phyloP scores from a whole-genome alignment of 1,139 yeast genomes.

The Yamadazyma epiphylla region DNA sequence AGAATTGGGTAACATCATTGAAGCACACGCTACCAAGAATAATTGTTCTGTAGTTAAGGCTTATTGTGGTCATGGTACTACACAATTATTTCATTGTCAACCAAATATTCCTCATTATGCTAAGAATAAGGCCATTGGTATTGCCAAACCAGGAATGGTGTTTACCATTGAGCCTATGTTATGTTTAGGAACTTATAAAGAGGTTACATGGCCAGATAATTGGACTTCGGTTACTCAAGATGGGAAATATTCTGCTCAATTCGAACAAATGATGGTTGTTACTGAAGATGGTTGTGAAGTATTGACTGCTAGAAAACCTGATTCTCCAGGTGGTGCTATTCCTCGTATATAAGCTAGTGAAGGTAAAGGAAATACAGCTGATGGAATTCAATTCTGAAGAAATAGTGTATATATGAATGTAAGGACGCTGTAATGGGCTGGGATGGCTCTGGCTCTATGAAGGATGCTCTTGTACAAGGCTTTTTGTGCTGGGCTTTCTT shows the following conservation, averaged over 20 bases:
- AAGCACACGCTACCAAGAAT: slow-evolving; percentile 77
- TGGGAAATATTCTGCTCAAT: slow-evolving; percentile 88
- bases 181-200: slow-evolving; percentile 80
- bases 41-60: slow-evolving; percentile 84
- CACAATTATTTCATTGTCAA: slow-evolving; percentile 81
- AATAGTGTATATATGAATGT: too few species aligned
- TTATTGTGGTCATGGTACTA: slow-evolving; percentile 94
- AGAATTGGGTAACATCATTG: slow-evolving; percentile 83
- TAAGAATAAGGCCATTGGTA: slow-evolving; percentile 88
- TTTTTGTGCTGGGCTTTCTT: too few species aligned
- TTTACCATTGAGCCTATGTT: slow-evolving; percentile 99
- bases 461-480: too few species aligned
- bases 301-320: slow-evolving; percentile 72
- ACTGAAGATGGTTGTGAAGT: slow-evolving; percentile 95
- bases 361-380: too few species aligned
- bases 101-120: slow-evolving; percentile 96
- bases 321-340: slow-evolving; percentile 86
- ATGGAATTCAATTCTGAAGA: too few species aligned
- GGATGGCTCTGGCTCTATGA: too few species aligned
- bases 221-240: slow-evolving; percentile 95
- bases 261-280: slow-evolving; percentile 87
- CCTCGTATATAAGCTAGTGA: slow-evolving; percentile 50
- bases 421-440: too few species aligned
- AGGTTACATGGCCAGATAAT: slow-evolving; percentile 92
- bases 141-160: slow-evolving; percentile 93